A percentile compares a stretch with the other conserved stretches of the same genome.
Evolutionary conservation across 768 basidiomycete species (phyloP).

Genomic region (Mycena vitilis): DNA sequence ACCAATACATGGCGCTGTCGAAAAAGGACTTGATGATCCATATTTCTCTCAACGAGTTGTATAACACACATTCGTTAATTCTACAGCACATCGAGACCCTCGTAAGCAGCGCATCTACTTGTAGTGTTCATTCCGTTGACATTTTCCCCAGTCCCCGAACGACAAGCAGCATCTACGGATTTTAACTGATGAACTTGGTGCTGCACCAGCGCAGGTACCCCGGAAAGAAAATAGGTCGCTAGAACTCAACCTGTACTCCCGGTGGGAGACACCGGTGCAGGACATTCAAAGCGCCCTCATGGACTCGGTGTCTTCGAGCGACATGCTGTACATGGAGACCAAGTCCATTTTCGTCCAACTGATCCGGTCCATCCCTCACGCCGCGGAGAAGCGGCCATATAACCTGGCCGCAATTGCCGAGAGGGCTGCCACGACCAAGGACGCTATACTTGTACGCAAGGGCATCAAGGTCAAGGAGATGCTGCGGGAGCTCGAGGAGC

Average conservation of each 20-base stretch:
- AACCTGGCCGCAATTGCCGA: constrained; percentile 92
- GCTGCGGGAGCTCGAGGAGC: constrained; percentile 94
- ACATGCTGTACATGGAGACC: constrained; percentile 99
- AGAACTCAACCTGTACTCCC: constrained; percentile 92
- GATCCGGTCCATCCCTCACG: constrained; percentile 91
- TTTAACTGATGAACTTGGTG: constrained; percentile 94
- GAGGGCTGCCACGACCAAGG: constrained; percentile 96
- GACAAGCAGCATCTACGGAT: constrained; percentile 98
- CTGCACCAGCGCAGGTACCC: constrained; percentile 94
- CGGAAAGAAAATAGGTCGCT: constrained; percentile 97
- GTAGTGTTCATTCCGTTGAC: constrained; percentile 16
- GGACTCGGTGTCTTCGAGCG: constrained; percentile 96
- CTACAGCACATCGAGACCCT: constrained; percentile 94
- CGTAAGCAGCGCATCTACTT: constrained; percentile 59
- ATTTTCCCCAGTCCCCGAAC: constrained; percentile 80
- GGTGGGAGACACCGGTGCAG: constrained; percentile 99
- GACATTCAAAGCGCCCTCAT: constrained; percentile 97
- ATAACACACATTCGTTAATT: constrained; percentile 97
- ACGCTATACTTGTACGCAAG: constrained; percentile 92
- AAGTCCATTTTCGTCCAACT: constrained; percentile 99
- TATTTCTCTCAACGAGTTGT: constrained; percentile 98
- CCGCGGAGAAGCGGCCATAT: constrained; percentile 88
- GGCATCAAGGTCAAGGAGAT: constrained; percentile 99
- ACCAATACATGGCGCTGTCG: constrained; percentile 99
- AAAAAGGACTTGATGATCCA: constrained; percentile 99